These are phyloP conservation scores for Botrytis tulipae DNA, from an alignment of 2,329 filamentous ascomycete species.

Conservation along the genomic window DNA sequence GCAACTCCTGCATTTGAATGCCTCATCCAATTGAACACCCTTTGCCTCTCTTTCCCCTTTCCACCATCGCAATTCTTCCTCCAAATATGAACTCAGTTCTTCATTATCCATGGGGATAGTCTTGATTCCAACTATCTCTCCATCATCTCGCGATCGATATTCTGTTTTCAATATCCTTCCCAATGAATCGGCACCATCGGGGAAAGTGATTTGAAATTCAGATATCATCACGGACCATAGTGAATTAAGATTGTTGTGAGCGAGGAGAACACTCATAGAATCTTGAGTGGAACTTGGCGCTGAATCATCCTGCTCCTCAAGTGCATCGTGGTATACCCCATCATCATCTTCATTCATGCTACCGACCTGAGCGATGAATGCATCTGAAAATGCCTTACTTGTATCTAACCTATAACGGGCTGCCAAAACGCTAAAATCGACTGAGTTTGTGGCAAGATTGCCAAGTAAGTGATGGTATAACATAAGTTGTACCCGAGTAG, in stretches of 20 bases:
- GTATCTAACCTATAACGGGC: slow-evolving; percentile 68
- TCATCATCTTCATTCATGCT: slow-evolving; percentile 62
- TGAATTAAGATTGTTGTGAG: slow-evolving; percentile 56
- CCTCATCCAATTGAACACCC: slow-evolving; percentile 80
- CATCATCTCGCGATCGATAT: slow-evolving; percentile 49
- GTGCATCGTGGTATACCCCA: slow-evolving; percentile 49
- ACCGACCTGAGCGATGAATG: slow-evolving; percentile 73
- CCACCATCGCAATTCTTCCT: slow-evolving; percentile 82
- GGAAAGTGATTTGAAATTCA: slow-evolving; percentile 50
- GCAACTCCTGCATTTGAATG: slow-evolving; percentile 82
- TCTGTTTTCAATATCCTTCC: slow-evolving; percentile 56
- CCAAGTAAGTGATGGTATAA: slow-evolving; percentile 85
- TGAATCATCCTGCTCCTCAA: slow-evolving; percentile 34
- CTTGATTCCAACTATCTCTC: slow-evolving; percentile 54
- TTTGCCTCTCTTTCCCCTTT: slow-evolving; percentile 67
- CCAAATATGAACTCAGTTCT: slow-evolving; percentile 64
- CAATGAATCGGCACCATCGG: slow-evolving; percentile 54
- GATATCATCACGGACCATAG: slow-evolving; percentile 64
- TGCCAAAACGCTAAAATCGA: slow-evolving; percentile 69
- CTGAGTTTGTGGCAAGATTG: slow-evolving; percentile 65
- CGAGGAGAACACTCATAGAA: slow-evolving; percentile 45
- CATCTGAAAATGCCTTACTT: slow-evolving; percentile 68
- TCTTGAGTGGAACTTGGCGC: slow-evolving; percentile 32
- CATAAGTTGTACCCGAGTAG: slow-evolving; percentile 82
- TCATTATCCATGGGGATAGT: slow-evolving; percentile 65